phyloP scores from a whole-genome alignment of 495 filamentous ascomycete species.

The Cercophora sp. region DNA sequence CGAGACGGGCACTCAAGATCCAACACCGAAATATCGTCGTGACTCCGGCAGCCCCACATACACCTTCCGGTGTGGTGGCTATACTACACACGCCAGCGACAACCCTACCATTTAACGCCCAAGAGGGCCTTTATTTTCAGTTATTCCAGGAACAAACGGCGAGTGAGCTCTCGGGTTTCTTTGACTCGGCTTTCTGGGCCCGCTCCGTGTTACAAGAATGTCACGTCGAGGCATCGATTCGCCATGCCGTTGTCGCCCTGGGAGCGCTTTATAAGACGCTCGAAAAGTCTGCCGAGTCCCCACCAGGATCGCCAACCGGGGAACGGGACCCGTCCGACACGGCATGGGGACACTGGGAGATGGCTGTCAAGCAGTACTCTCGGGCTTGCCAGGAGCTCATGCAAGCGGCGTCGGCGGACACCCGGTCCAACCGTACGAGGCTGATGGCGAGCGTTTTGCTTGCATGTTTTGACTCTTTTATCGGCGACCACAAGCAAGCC shows the following conservation, averaged over 20 bases:
- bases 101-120: conserved; percentile 33
- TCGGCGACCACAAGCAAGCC: conserved; percentile 47
- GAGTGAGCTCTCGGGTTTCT: conserved; percentile 58
- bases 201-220: conserved; percentile 55
- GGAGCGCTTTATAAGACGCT: conserved; percentile 61
- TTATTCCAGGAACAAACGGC: conserved; percentile 56
- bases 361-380: conserved; percentile 45
- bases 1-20: conserved; percentile 22
- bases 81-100: conserved; percentile 34
- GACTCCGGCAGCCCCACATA: conserved; percentile 30
- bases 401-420: conserved; percentile 27
- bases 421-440: conserved; percentile 37
- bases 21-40: conserved; percentile 32
- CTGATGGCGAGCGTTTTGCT: conserved; percentile 48
- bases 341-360: conserved; percentile 39
- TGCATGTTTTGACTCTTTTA: conserved; percentile 50
- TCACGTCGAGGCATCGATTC: conserved; percentile 56
- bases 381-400: conserved; percentile 37
- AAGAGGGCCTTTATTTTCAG: conserved; percentile 56
- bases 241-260: conserved; percentile 62
- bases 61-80: background rate
- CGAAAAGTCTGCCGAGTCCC: conserved; percentile 49
- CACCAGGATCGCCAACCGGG: conserved; percentile 35
- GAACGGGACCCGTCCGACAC: conserved; percentile 28
- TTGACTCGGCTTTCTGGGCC: conserved; percentile 60